A percentile compares a stretch with the other conserved stretches of the same genome.
These are phyloP conservation scores for Lavandula angustifolia DNA, from an alignment of 257 asterid genomes.

Conservation along the genomic window DNA sequence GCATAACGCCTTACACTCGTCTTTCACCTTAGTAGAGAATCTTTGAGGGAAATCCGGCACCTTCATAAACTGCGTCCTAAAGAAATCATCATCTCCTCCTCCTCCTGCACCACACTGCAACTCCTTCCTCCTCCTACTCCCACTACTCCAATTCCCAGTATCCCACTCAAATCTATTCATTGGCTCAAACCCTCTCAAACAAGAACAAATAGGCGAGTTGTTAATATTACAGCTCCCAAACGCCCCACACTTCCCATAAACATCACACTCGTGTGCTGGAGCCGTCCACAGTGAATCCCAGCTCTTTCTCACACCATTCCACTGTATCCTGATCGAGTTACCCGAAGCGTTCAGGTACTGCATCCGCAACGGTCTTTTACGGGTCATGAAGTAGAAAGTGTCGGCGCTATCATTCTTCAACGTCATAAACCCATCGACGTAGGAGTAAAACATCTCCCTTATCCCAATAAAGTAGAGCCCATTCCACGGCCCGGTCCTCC, in stretches of 20 bases:
- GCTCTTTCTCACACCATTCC: slow-evolving; percentile 17
- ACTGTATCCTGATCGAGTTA: neutral
- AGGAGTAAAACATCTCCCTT: slow-evolving; percentile 32
- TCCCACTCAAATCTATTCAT: slow-evolving; percentile 33
- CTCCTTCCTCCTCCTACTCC: slow-evolving; percentile 33
- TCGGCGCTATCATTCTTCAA: slow-evolving; percentile 4
- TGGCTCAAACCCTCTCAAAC: slow-evolving; percentile 46
- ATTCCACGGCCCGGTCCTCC: slow-evolving; percentile 60
- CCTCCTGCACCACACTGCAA: slow-evolving; percentile 37
- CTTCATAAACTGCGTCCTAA: slow-evolving; percentile 26
- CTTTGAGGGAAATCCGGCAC: slow-evolving; percentile 3
- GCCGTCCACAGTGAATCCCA: slow-evolving; percentile 22
- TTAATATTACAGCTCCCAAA: slow-evolving; percentile 40
- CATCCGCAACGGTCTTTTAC: neutral
- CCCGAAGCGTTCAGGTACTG: slow-evolving; percentile 23
- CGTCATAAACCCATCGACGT: slow-evolving; percentile 26
- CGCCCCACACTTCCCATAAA: slow-evolving; percentile 45
- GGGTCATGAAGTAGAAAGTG: slow-evolving; percentile 26
- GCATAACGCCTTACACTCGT: slow-evolving; percentile 6
- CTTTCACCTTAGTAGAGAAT: neutral
- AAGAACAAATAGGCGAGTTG: slow-evolving; percentile 36
- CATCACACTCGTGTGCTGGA: neutral
- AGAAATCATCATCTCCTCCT: too few relatives aligned
- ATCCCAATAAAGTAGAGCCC: slow-evolving; percentile 47
- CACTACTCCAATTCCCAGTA: slow-evolving; percentile 40